These are phyloP conservation scores for Ogataea angusta DNA, from an alignment of 805 yeast species.

Conservation along the genomic window DNA sequence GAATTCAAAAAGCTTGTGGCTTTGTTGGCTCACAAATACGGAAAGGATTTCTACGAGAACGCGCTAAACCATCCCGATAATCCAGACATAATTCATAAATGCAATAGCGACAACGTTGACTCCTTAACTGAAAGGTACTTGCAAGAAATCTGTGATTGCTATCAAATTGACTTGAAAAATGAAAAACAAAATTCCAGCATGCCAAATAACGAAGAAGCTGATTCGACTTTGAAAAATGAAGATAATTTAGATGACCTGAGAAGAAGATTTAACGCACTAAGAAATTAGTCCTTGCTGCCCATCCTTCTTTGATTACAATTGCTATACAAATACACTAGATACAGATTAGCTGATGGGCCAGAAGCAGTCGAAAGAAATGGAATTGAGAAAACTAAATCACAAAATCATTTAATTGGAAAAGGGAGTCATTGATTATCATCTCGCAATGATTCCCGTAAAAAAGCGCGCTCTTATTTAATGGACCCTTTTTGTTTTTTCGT, in stretches of 20 bases:
- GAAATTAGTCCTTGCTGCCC: slow-evolving; percentile 29
- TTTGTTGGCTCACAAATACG: slow-evolving; percentile 22
- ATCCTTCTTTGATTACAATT: too few relatives aligned
- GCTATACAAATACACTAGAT: neutral
- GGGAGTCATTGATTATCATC: slow-evolving; percentile 29
- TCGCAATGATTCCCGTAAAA: slow-evolving; percentile 31
- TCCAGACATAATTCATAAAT: slow-evolving; percentile 22
- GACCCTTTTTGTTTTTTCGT: slow-evolving; percentile 18
- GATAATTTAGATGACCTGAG: slow-evolving; percentile 31
- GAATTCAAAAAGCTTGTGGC: slow-evolving; percentile 24
- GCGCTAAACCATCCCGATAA: slow-evolving; percentile 15
- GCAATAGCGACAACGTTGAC: slow-evolving; percentile 29
- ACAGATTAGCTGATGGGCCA: neutral
- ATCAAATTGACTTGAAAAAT: slow-evolving; percentile 27
- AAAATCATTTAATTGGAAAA: slow-evolving; percentile 23
- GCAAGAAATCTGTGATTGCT: slow-evolving; percentile 29
- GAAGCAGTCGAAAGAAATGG: slow-evolving; percentile 1
- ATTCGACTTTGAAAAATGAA: neutral
- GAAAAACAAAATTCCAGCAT: slow-evolving; percentile 13
- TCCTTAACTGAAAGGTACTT: slow-evolving; percentile 25
- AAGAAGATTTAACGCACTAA: slow-evolving; percentile 39
- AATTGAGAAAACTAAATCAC: slow-evolving; percentile 15
- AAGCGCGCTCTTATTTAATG: slow-evolving; percentile 31
- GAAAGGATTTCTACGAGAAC: slow-evolving; percentile 24
- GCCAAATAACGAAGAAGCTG: slow-evolving; percentile 3